Evolutionary conservation across 2,329 filamentous ascomycete genomes (phyloP).

Genomic region (Penicillium concentricum): DNA sequence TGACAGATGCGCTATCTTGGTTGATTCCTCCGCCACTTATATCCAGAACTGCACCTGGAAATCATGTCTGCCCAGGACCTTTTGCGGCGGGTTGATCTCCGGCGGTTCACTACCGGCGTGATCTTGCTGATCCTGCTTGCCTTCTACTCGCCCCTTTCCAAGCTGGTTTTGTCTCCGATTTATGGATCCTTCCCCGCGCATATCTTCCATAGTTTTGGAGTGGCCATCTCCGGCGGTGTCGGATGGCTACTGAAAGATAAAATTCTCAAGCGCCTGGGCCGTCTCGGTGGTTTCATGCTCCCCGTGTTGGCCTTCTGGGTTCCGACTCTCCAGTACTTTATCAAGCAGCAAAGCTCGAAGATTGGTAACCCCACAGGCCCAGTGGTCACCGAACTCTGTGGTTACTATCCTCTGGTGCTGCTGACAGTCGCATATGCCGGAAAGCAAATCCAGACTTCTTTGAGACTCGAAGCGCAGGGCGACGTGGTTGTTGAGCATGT

Average conservation of each 20-base stretch:
- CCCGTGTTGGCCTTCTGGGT: slow-evolving; percentile 74
- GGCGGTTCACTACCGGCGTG: slow-evolving; percentile 28
- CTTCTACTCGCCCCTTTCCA: slow-evolving; percentile 46
- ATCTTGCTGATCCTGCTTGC: slow-evolving; percentile 41
- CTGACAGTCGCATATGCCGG: slow-evolving; percentile 64
- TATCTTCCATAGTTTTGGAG: slow-evolving; percentile 66
- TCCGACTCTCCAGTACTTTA: slow-evolving; percentile 68
- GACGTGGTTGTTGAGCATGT: slow-evolving; percentile 61
- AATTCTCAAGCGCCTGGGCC: slow-evolving; percentile 49
- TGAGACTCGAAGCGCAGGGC: slow-evolving; percentile 57
- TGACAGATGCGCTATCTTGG: slow-evolving; percentile 5
- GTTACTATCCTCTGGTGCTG: slow-evolving; percentile 67
- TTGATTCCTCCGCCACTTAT: slow-evolving; percentile 5
- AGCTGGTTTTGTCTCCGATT: slow-evolving; percentile 76
- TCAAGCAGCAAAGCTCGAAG: slow-evolving; percentile 65
- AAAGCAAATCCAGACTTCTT: slow-evolving; percentile 59
- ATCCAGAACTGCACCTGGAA: slow-evolving; percentile 11
- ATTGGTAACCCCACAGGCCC: slow-evolving; percentile 73
- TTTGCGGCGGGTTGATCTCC: slow-evolving; percentile 27
- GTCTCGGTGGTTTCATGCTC: slow-evolving; percentile 53
- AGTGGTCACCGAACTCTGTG: slow-evolving; percentile 69
- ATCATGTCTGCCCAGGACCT: slow-evolving; percentile 30
- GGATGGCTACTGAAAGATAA: slow-evolving; percentile 69
- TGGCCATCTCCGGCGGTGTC: slow-evolving; percentile 65
- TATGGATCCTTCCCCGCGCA: slow-evolving; percentile 81